These are phyloP conservation scores for Lactarius vividus DNA, from an alignment of 768 basidiomycete species.

Conservation along the genomic window DNA sequence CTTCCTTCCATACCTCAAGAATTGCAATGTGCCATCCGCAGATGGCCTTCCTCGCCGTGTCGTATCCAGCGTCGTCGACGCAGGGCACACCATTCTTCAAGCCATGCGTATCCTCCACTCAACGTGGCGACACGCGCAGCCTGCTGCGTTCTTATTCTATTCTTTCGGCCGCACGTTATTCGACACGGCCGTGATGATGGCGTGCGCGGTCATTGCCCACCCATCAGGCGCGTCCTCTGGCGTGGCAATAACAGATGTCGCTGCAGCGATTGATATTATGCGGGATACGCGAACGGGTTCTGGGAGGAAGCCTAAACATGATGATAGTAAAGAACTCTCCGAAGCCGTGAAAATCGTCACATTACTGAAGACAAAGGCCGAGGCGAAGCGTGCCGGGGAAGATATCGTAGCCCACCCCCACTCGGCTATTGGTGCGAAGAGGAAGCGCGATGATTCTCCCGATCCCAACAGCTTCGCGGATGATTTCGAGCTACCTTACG, in stretches of 20 bases:
- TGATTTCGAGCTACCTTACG: conserved; percentile 46
- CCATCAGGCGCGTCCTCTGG: conserved; percentile 46
- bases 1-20: conserved; percentile 63
- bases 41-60: conserved; percentile 48
- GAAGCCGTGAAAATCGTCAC: conserved; percentile 28
- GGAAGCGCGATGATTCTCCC: conserved; percentile 44
- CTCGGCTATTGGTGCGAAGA: conserved; percentile 38
- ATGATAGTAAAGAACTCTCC: conserved; percentile 39
- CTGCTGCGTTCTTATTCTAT: conserved; percentile 55
- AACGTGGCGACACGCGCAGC: conserved; percentile 41
- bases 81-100: conserved; percentile 62
- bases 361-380: conserved; percentile 36
- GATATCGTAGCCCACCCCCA: conserved; percentile 20
- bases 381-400: conserved; percentile 33
- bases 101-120: conserved; percentile 45
- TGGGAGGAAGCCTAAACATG: conserved; percentile 35
- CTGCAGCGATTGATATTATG: conserved; percentile 45
- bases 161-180: conserved; percentile 60
- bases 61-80: conserved; percentile 55
- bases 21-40: conserved; percentile 29
- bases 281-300: conserved; percentile 31
- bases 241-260: conserved; percentile 47
- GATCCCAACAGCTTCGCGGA: conserved; percentile 31
- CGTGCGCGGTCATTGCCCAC: conserved; percentile 57
- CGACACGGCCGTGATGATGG: conserved; percentile 64